Base-by-base conservation (phyloP, 306 rosid genomes). In the Vigna radiata region DNA sequence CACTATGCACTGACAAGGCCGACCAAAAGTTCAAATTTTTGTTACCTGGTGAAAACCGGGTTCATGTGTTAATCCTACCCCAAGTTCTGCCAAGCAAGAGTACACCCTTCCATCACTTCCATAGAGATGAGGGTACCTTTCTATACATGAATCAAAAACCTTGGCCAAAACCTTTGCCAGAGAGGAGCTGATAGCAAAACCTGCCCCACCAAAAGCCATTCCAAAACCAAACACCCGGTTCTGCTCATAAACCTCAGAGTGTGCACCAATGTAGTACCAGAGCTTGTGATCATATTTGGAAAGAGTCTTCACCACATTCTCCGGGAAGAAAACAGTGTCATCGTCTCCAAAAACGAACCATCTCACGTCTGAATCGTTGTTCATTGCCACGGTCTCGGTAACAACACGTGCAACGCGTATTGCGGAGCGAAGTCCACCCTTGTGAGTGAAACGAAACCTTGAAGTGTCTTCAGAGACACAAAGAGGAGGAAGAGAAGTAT, bases 271-370 rank as follows among this genome's bases (percentile, higher is more conserved):
- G 71, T 95, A 95, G 84, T 95, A 88, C 97, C 98, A 92, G 7
- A 88, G 87, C 31, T 66, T 67, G 33, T 92, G 90, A 71, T 95
- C 98, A 81, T 95, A 90, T 75, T 92, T 89, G 1, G 98, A 89
- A 17, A 95, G 91, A 15, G 92, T 89, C 85, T 90, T 90, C 33
- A 77, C 87, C 88, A 92, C 74, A 79, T 95, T 95, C 79, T 92
- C 96, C 0, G 94, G 87, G 58, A 92, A 90, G 85, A 92, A 95
- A 68, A 92, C 53, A 0, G 97, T 95, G 82, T 90, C 96, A 70
- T 95, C 98, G 23, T 92, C 98, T 1, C 97, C 98, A 55, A 92
- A 95, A 39, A 95, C 98, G 61, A 84, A 95, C 98, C 98, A 95
- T 66, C 91, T 85, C 50, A 95, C 97, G 50, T 84, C 75, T 0